Conservation (phyloP, 2,329 filamentous ascomycete genomes). For the Trichocomaceae sp. region DNA sequence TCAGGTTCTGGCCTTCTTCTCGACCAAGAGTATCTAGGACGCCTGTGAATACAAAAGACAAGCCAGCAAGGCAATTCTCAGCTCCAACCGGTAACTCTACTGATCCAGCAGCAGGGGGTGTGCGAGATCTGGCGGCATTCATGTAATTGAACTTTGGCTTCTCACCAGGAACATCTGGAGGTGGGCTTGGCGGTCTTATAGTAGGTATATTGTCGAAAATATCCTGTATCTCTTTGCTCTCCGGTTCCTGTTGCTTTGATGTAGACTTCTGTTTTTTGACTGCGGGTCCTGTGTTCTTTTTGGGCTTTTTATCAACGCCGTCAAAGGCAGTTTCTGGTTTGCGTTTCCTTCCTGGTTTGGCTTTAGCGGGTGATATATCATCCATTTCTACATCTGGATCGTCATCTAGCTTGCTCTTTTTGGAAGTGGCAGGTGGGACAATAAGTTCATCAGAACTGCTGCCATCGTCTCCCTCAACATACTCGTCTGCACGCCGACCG, state of each 20-base stretch:
- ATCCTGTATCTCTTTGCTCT: conserved; percentile 67
- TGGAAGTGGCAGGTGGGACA: conserved; percentile 53
- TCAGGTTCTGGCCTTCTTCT: conserved; percentile 75
- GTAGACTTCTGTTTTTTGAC: conserved; percentile 49
- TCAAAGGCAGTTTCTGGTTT: conserved; percentile 52
- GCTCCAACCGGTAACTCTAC: conserved; percentile 73
- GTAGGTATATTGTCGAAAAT: conserved; percentile 85
- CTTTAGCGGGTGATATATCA: conserved; percentile 40
- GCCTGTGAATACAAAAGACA: conserved; percentile 94
- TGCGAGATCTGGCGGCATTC: conserved; percentile 53
- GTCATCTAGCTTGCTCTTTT: conserved; percentile 29
- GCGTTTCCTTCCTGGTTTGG: conserved; percentile 45
- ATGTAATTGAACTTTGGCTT: conserved; percentile 73
- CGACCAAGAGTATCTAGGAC: conserved; percentile 72
- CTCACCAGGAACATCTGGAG: conserved; percentile 56
- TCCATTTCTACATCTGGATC: conserved; percentile 50
- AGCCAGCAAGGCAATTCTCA: conserved; percentile 81
- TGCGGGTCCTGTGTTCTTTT: conserved; percentile 30
- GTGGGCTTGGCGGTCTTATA: conserved; percentile 76
- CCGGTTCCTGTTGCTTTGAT: conserved; percentile 59
- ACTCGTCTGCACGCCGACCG: conserved; percentile 58
- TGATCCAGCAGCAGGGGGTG: conserved; percentile 56
- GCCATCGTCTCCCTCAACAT: conserved; percentile 61
- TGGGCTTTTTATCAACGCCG: conserved; percentile 54
- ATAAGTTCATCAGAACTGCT: conserved; percentile 58